Conservation (phyloP, 2,329 filamentous ascomycete genomes). For the Fusarium sp. region DNA sequence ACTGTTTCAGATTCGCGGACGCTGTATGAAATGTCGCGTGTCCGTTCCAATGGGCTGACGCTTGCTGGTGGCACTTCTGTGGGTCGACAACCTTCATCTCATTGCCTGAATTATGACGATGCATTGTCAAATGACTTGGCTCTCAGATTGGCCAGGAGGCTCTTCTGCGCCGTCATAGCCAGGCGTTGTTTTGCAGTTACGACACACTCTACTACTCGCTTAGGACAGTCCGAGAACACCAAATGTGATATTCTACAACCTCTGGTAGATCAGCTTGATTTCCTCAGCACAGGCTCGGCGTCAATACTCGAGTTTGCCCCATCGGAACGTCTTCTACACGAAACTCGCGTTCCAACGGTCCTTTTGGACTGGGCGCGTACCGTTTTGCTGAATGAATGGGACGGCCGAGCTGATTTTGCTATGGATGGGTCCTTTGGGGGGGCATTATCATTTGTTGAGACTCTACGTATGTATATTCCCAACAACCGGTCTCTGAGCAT, state of each 20-base stretch:
- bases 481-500: background rate
- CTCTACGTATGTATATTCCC: conserved; percentile 68
- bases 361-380: conserved; percentile 77
- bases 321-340: conserved; percentile 63
- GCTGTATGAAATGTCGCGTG: conserved; percentile 68
- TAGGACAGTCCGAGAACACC: conserved; percentile 42
- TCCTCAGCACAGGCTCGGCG: conserved; percentile 56
- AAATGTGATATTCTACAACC: conserved; percentile 58
- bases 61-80: conserved; percentile 57
- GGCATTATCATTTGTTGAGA: conserved; percentile 76
- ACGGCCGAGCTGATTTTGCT: conserved; percentile 75
- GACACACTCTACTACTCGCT: conserved; percentile 48
- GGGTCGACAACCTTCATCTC: conserved; percentile 56
- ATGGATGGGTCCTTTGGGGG: conserved; percentile 78
- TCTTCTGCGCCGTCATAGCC: conserved; percentile 66
- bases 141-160: conserved; percentile 64
- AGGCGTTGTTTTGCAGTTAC: conserved; percentile 61
- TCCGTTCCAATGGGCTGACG: conserved; percentile 63
- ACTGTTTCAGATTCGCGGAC: conserved; percentile 57
- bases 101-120: conserved; percentile 70
- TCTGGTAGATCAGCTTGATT: conserved; percentile 63
- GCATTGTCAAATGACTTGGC: conserved; percentile 69
- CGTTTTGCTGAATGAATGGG: conserved; percentile 81
- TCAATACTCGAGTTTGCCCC: conserved; percentile 60
- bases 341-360: conserved; percentile 64